Base-by-base conservation (phyloP, 306 rosid genomes). In the Cucurbita maxima region DNA sequence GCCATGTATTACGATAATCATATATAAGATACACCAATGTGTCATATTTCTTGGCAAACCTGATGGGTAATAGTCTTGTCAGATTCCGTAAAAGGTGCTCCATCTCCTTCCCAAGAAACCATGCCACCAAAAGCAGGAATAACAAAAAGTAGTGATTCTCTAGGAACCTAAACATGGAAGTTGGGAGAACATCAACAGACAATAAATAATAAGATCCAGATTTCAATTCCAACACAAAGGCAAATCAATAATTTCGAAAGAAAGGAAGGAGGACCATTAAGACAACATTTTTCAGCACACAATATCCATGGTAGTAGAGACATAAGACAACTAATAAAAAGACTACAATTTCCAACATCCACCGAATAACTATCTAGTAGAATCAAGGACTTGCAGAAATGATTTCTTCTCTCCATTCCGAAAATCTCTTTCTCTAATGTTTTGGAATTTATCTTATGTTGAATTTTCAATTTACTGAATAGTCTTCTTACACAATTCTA, bases 91-190 rank as follows among this genome's bases (percentile, higher is more conserved):
- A 85, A 94, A 57, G 99, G 99, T 63, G 92, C 92, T 5, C 88
- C 96, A 48, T 89, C 86, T 52, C 99, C 96, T 72, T 91, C 95
- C 99, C 99, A 91, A 48, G 97, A 94, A 76, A 94, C 95, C 55
- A 61, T 72, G 55, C 99, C 99, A 19, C 96, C 99, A 85, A 94
- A 94, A 59, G 97, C 90, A 81, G 96, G 92, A 86, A 94, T 86
- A 62, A 91, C 80, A 67, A 91, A 87, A 73, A 89, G 92, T 80
- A 94, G 81, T 1, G 97, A 88, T 79, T 94, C 99, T 84, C 97
- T 85, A 15, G 91, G 96, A 76, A 84, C 96, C 99, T 94, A 85
- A 63, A 77, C 18, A 72, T 15, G 51, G 55, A 19, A 71, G 57
- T 52, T 77, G 16, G 54, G 54, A 19, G 4, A 44, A 22, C 13